phyloP scores from a whole-genome alignment of 2,329 filamentous ascomycete species.

The Colletotrichum acutatum region DNA sequence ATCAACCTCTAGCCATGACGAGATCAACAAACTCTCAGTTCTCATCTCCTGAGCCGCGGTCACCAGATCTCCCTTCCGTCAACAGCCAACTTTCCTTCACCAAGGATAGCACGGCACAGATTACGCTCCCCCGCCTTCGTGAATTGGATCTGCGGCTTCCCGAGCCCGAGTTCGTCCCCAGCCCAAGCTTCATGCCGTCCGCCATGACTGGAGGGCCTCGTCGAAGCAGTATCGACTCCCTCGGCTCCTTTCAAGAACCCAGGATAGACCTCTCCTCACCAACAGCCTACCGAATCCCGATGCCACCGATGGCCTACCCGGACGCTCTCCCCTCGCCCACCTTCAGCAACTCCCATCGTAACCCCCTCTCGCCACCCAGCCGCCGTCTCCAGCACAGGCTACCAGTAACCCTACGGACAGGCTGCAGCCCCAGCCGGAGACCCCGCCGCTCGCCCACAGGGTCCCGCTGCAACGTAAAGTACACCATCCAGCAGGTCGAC shows the following conservation, averaged over 20 bases:
- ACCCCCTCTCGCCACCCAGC: constrained; percentile 22
- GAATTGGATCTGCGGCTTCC: constrained; percentile 34
- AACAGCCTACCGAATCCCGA: constrained; percentile 30
- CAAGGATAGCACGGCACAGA: constrained; percentile 20
- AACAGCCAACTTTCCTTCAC: constrained; percentile 17
- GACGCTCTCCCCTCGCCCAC: constrained; percentile 32
- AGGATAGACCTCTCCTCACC: constrained; percentile 26
- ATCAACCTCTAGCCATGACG: constrained; percentile 25
- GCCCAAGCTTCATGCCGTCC: constrained; percentile 18
- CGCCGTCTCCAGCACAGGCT: constrained; percentile 28
- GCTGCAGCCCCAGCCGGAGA: constrained; percentile 27
- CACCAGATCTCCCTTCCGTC: constrained; percentile 29
- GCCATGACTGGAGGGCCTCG: constrained; percentile 11
- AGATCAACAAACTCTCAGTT: constrained; percentile 32
- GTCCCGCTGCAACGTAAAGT: constrained; percentile 37
- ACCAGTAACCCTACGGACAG: constrained; percentile 23
- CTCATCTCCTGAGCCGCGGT: constrained; percentile 27
- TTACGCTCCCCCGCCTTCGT: constrained; percentile 35
- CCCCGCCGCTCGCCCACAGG: constrained; percentile 33
- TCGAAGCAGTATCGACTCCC: constrained; percentile 26
- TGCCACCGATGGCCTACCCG: constrained; percentile 32
- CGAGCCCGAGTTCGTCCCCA: constrained; percentile 26
- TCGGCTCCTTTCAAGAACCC: constrained; percentile 27
- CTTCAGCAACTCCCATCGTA: constrained; percentile 9
- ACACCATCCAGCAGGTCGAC: constrained; percentile 38